A percentile compares a stretch with the other conserved stretches of the same genome.
These are phyloP conservation scores for Xanthoconium stramineum DNA, from an alignment of 768 basidiomycete species.

Conservation along the genomic window DNA sequence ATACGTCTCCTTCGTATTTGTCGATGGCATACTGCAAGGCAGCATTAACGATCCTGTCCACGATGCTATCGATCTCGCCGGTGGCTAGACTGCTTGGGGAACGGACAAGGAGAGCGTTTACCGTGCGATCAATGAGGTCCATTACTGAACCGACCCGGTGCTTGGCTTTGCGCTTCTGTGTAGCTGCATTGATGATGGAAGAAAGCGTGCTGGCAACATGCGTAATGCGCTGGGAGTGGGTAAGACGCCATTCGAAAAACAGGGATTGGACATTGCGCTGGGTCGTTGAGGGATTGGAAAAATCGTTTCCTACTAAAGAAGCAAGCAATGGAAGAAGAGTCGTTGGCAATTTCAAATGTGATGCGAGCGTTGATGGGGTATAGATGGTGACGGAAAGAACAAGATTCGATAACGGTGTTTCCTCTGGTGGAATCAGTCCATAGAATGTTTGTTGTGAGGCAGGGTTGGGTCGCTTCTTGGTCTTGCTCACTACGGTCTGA, in stretches of 20 bases:
- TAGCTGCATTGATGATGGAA: conserved; percentile 47
- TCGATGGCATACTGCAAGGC: conserved; percentile 78
- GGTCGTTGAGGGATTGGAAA: conserved; percentile 49
- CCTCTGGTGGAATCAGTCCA: conserved; percentile 55
- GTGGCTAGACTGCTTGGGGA: conserved; percentile 44
- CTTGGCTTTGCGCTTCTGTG: conserved; percentile 48
- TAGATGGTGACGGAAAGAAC: conserved; percentile 58
- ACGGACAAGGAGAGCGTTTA: conserved; percentile 56
- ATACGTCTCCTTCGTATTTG: conserved; percentile 43
- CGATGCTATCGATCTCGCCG: conserved; percentile 62
- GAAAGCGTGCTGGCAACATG: conserved; percentile 58
- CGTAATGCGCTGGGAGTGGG: conserved; percentile 61
- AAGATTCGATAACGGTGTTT: conserved; percentile 33
- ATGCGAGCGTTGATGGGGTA: conserved; percentile 57
- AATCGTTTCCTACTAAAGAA: conserved; percentile 81
- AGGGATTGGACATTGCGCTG: conserved; percentile 52
- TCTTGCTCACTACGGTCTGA: conserved; percentile 53
- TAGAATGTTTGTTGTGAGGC: conserved; percentile 13
- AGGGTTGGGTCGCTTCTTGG: conserved; percentile 43
- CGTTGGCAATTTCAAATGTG: conserved; percentile 62
- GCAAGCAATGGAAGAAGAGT: conserved; percentile 75
- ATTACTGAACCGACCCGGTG: conserved; percentile 66
- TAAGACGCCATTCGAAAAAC: conserved; percentile 65
- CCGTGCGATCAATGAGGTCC: conserved; percentile 71
- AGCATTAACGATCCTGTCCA: conserved; percentile 69